Evolutionary conservation across 306 rosid species (phyloP).

Genomic region (Cicer chorassanicum): DNA sequence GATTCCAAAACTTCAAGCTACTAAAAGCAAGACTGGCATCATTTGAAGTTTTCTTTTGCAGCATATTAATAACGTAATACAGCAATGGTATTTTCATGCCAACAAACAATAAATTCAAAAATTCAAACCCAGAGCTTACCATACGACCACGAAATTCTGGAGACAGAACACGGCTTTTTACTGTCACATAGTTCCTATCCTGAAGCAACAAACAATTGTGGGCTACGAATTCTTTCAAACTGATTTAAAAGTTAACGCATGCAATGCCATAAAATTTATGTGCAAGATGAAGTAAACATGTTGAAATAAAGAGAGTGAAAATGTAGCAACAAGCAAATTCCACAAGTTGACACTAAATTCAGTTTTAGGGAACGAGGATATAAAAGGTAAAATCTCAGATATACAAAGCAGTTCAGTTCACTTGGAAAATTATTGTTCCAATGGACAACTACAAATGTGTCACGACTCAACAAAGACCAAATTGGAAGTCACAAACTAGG

Average conservation of each 20-base stretch:
- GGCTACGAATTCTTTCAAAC: slow-evolving; percentile 31
- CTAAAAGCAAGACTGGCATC: slow-evolving; percentile 10
- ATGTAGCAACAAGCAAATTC: slow-evolving; percentile 29
- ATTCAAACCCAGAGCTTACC: slow-evolving; percentile 60
- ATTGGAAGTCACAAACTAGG: background rate
- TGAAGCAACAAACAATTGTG: slow-evolving; percentile 53
- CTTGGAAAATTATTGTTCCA: background rate
- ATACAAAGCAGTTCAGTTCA: background rate
- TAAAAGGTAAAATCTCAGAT: background rate
- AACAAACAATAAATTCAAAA: slow-evolving; percentile 30
- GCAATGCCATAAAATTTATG: slow-evolving; percentile 15
- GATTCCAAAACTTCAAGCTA: slow-evolving; percentile 26
- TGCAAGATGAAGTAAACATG: slow-evolving; percentile 36
- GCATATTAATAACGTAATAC: slow-evolving; percentile 28
- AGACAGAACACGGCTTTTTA: slow-evolving; percentile 75
- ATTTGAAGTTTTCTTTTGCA: background rate
- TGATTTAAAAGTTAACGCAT: slow-evolving; percentile 28
- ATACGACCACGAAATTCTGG: slow-evolving; percentile 99
- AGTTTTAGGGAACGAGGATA: background rate
- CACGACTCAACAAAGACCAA: slow-evolving; percentile 15
- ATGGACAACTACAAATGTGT: slow-evolving; percentile 18
- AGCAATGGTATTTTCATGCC: slow-evolving; percentile 23
- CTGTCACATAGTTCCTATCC: slow-evolving; percentile 84
- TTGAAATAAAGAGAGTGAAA: slow-evolving; percentile 6
- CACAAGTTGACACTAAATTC: slow-evolving; percentile 7